A percentile compares a stretch with the other conserved stretches of the same genome.
These are phyloP conservation scores for Ustilago loliicola DNA, from an alignment of 1,284 basidiomycete genomes.

Conservation along the genomic window DNA sequence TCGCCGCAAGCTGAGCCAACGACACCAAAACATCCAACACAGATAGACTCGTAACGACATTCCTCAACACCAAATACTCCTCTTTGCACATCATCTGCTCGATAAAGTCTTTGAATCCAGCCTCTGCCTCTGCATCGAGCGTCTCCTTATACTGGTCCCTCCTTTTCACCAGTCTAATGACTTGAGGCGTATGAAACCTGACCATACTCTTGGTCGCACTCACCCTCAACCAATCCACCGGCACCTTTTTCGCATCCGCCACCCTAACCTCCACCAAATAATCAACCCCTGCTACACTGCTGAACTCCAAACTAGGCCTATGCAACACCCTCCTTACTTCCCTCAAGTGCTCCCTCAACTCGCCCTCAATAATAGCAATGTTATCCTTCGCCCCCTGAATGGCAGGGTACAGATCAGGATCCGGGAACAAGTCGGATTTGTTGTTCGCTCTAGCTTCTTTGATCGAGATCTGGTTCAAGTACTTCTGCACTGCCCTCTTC, in stretches of 20 bases:
- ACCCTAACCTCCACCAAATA: conserved; percentile 75
- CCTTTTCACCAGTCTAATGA: conserved; percentile 79
- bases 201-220: conserved; percentile 81
- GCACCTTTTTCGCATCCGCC: conserved; percentile 80
- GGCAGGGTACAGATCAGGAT: conserved; percentile 79
- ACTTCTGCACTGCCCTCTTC: conserved; percentile 73
- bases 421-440: conserved; percentile 81
- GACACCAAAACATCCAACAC: conserved; percentile 57
- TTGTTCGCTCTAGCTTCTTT: conserved; percentile 79
- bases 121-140: conserved; percentile 74
- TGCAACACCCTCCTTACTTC: conserved; percentile 79
- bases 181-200: conserved; percentile 85
- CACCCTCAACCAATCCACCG: conserved; percentile 83
- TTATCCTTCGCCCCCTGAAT: conserved; percentile 75
- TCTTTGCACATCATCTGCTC: conserved; percentile 44
- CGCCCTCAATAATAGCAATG: conserved; percentile 78
- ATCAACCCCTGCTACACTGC: conserved; percentile 74
- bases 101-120: conserved; percentile 52
- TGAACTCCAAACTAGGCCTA: conserved; percentile 83
- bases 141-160: conserved; percentile 83
- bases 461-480: conserved; percentile 76
- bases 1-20: conserved; percentile 50
- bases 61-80: conserved; percentile 55
- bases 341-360: conserved; percentile 82
- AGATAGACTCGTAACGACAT: conserved; percentile 53